Percentiles rank a stretch among this genome's conserved stretches.
phyloP scores from a whole-genome alignment of 768 basidiomycete genomes.

The Amylocystis lapponica region DNA sequence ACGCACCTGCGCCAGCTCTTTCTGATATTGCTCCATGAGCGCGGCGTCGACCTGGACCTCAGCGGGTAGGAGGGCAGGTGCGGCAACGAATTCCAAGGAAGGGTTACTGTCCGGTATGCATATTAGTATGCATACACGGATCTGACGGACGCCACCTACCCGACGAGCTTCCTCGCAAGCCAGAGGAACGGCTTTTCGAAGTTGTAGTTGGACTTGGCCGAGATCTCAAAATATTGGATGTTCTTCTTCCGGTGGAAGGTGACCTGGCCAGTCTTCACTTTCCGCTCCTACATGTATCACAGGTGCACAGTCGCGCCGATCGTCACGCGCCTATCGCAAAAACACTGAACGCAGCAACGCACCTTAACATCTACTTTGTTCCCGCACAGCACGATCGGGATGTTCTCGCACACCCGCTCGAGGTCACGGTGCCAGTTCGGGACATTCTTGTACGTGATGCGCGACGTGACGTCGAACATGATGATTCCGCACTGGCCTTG shows the following conservation, averaged over 20 bases:
- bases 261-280: conserved; percentile 97
- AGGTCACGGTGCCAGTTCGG: conserved; percentile 99
- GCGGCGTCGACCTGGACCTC: conserved; percentile 79
- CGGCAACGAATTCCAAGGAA: conserved; percentile 90
- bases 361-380: conserved; percentile 99
- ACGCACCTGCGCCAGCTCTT: conserved; percentile 65
- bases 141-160: conserved; percentile 44
- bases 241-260: conserved; percentile 99
- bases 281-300: conserved; percentile 71
- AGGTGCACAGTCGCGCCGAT: conserved; percentile 3
- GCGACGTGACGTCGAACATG: conserved; percentile 99
- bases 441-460: conserved; percentile 99
- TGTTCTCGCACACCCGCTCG: conserved; percentile 99
- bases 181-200: conserved; percentile 99
- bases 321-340: not conserved
- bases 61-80: conserved; percentile 91
- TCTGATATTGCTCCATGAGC: conserved; percentile 76
- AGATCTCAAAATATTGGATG: conserved; percentile 99
- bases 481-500: conserved; percentile 99
- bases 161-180: conserved; percentile 96
- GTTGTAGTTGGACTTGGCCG: conserved; percentile 99
- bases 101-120: conserved; percentile 53
- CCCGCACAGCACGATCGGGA: conserved; percentile 98
- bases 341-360: conserved; percentile 18
- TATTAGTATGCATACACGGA: not conserved